Evolutionary conservation across 2,329 filamentous ascomycete species (phyloP), one percentile per base, ranked within the genome.

Genomic region (Stromatinia cepivora): DNA sequence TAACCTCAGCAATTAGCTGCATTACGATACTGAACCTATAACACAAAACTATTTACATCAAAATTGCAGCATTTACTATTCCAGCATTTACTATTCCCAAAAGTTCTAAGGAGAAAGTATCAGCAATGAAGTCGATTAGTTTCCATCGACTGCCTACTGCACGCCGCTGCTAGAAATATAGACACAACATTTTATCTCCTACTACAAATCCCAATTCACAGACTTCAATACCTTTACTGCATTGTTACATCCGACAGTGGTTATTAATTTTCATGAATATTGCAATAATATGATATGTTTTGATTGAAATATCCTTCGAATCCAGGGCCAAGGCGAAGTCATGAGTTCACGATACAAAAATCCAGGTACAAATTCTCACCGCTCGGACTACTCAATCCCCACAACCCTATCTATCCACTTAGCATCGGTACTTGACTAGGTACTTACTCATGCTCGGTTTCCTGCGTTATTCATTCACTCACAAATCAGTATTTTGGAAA

Each of bases 381-480:
- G 25, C 58, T 61, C 58, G 42, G 58, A 46, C 58, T 36, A 57
- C 20, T 31, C 22, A 28, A 25, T 42, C 58, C 58, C 42, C 58
- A 46, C 58, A 61, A 45, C 42, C 57, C 42, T 57, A 39, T 57
- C 36, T 36, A 58, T 39, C 34, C 20, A 58, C 34, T n/a, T n/a
- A n/a, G n/a, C n/a, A n/a, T n/a, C n/a, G n/a, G 36, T 20, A 4
- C 22, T 22, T 4, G 36, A 15, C 9, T 42, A n/a, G n/a, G n/a
- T n/a, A n/a, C n/a, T 25, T 15, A 10, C 8, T 20, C 1, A 4
- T 42, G 0, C 54, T 25, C 15, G 25, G 9, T 39, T 0, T 25
- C 36, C 20, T 20, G n/a, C 3, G 11, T 46, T 22, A 2, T 46
- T 36, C 2, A 5, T 13, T 53, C 9, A 17, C 28, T 53, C 1